Evolutionary conservation across 495 filamentous ascomycete species (phyloP).

Genomic region (Oleoguttula mirabilis): DNA sequence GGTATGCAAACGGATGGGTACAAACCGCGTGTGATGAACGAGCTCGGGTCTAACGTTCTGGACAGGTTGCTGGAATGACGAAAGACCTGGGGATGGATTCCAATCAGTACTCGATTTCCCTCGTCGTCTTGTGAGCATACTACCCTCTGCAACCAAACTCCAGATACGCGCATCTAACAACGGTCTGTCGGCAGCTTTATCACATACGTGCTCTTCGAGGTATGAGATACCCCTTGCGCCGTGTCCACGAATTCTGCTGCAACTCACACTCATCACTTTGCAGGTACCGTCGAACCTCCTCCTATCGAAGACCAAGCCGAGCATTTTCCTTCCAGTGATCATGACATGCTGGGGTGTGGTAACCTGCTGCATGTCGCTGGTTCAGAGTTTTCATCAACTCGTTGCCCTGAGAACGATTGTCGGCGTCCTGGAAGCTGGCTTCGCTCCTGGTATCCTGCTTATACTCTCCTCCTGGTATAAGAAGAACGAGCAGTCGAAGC

Average conservation of each 20-base stretch:
- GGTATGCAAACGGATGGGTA: too few relatives aligned
- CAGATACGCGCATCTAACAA: neutral
- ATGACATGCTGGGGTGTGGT: constrained; percentile 34
- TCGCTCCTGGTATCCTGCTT: constrained; percentile 36
- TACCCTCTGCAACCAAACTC: constrained; percentile 28
- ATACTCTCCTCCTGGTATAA: constrained; percentile 43
- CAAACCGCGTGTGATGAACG: too few relatives aligned
- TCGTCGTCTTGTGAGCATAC: constrained; percentile 37
- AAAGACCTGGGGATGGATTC: constrained; percentile 14
- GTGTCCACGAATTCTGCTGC: too few relatives aligned
- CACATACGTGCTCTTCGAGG: constrained; percentile 37
- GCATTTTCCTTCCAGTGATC: constrained; percentile 35
- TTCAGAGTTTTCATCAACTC: constrained; percentile 35
- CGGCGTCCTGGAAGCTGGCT: constrained; percentile 35
- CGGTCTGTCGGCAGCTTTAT: too few relatives aligned
- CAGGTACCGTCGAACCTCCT: constrained; percentile 34
- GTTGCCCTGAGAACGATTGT: constrained; percentile 32
- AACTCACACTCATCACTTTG: too few relatives aligned
- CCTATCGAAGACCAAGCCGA: constrained; percentile 31
- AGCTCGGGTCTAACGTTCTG: too few relatives aligned
- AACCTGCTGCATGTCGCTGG: constrained; percentile 33
- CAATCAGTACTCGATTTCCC: constrained; percentile 15
- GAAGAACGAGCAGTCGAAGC: constrained; percentile 37
- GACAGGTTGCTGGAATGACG: too few relatives aligned
- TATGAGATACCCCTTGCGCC: too few relatives aligned